phyloP scores from a whole-genome alignment of 805 yeast species.

The Deakozyma indianensis region DNA sequence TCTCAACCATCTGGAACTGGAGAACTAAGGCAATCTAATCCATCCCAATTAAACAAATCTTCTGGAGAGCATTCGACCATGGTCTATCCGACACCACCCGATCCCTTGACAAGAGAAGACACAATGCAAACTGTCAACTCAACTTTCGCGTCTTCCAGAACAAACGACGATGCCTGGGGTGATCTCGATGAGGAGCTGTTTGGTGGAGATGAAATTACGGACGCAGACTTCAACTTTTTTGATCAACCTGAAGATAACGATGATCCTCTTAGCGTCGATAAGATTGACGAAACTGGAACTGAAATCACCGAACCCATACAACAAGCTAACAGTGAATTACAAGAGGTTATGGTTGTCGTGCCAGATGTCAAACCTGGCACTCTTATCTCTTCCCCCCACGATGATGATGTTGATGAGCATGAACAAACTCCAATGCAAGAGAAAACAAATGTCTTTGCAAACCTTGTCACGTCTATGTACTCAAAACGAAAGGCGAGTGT shows the following conservation, averaged over 20 bases:
- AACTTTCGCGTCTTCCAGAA: slow-evolving; percentile 3
- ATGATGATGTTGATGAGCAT: too few relatives aligned
- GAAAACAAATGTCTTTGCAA: neutral
- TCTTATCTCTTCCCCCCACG: too few relatives aligned
- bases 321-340: neutral
- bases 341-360: neutral
- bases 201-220: slow-evolving; percentile 23
- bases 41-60: slow-evolving; percentile 2
- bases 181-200: slow-evolving; percentile 19
- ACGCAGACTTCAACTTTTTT: slow-evolving; percentile 24
- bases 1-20: neutral
- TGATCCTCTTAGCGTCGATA: slow-evolving; percentile 3
- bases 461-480: neutral
- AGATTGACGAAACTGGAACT: neutral
- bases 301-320: neutral
- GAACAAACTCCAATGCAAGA: neutral
- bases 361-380: neutral
- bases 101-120: slow-evolving; percentile 12
- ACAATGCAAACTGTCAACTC: slow-evolving; percentile 2
- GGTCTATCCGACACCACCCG: slow-evolving; percentile 24
- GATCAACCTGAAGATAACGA: slow-evolving; percentile 18
- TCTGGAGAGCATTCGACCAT: slow-evolving; percentile 3
- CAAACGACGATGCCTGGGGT: slow-evolving; percentile 13
- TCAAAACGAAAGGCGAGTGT: slow-evolving; percentile 35
- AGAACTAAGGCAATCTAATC: neutral